These are phyloP conservation scores for Myxozyma sirexii DNA, from an alignment of 805 yeast species.

Conservation along the genomic window DNA sequence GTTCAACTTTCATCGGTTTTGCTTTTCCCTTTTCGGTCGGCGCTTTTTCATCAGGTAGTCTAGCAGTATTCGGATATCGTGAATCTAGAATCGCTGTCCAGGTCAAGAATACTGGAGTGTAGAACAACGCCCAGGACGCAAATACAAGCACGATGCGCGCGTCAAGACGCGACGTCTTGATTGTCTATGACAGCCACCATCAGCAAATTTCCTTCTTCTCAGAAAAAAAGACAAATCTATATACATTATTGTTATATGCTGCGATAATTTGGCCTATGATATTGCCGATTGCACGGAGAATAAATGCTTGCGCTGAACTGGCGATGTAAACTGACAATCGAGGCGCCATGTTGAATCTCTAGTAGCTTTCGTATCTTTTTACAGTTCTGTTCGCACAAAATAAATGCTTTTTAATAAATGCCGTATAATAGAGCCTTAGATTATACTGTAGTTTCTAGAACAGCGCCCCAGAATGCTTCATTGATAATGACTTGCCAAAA, in stretches of 20 bases:
- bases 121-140: conserved; percentile 18
- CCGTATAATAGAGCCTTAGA: no score
- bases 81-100: conserved; percentile 18
- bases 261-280: conserved; percentile 11
- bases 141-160: conserved; percentile 2
- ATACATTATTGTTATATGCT: conserved; percentile 7
- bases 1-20: not conserved
- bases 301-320: conserved; percentile 11
- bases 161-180: not conserved
- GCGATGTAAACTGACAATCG: conserved; percentile 5
- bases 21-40: not conserved
- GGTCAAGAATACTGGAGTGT: conserved; percentile 16
- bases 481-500: no score
- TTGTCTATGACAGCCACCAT: not conserved
- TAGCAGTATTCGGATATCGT: conserved; percentile 3
- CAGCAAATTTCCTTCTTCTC: not conserved
- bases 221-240: not conserved
- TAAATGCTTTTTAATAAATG: no score
- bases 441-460: no score
- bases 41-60: not conserved
- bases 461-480: no score
- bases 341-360: no score
- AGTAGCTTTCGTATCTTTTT: not conserved
- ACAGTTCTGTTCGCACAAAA: not conserved
- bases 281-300: conserved; percentile 15